Percentiles rank a stretch among this genome's conserved stretches.
Evolutionary conservation across 768 basidiomycete species (phyloP).

Genomic region (Lyophyllum atratum): DNA sequence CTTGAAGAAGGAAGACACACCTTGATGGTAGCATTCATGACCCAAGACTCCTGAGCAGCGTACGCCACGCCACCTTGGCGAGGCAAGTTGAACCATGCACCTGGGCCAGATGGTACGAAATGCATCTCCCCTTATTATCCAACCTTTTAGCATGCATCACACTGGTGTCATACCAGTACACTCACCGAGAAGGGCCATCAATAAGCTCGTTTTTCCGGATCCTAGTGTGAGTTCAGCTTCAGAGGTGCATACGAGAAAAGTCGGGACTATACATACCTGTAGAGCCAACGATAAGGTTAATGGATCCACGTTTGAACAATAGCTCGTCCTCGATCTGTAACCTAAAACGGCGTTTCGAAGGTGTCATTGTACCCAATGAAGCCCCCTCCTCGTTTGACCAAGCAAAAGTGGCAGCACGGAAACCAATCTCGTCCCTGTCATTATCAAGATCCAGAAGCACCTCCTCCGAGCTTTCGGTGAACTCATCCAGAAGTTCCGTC

Average conservation of each 20-base stretch:
- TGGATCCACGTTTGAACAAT: constrained; percentile 48
- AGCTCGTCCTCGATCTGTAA: constrained; percentile 54
- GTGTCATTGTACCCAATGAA: constrained; percentile 26
- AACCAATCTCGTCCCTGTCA: constrained; percentile 41
- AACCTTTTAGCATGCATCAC: not conserved
- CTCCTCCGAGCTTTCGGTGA: constrained; percentile 19
- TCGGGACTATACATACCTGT: constrained; percentile 33
- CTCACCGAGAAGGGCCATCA: constrained; percentile 59
- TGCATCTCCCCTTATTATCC: constrained; percentile 58
- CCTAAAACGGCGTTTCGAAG: constrained; percentile 46
- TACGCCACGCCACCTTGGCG: constrained; percentile 70
- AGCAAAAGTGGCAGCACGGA: constrained; percentile 53
- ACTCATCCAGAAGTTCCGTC: constrained; percentile 51
- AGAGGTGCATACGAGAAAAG: not conserved
- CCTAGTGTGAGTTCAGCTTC: not conserved
- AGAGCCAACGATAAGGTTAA: constrained; percentile 61
- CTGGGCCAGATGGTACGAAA: constrained; percentile 47
- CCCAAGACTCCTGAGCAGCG: constrained; percentile 84
- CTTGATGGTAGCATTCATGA: constrained; percentile 74
- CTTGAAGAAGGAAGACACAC: constrained; percentile 24
- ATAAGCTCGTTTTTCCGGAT: constrained; percentile 63
- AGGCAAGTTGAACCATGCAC: constrained; percentile 72
- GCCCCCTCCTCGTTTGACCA: constrained; percentile 45
- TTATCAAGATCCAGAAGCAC: constrained; percentile 9
- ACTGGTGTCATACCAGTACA: not conserved